Evolutionary conservation across 768 basidiomycete genomes (phyloP).

Genomic region (Coprinopsis sp.): DNA sequence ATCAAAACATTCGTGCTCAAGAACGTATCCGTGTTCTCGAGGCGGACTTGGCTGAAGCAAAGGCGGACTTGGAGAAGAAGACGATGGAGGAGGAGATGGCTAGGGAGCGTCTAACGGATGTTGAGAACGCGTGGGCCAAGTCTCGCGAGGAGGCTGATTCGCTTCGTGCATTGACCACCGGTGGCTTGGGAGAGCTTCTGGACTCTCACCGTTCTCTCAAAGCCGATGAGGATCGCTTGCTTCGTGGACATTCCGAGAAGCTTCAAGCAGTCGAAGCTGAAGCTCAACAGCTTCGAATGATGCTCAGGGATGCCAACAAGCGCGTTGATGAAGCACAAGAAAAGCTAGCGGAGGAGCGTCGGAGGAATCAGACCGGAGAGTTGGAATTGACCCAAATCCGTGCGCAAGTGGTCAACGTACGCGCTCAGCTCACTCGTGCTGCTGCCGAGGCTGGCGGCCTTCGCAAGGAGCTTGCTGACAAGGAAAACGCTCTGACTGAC

Average conservation of each 20-base stretch:
- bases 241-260: constrained; percentile 78
- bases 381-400: constrained; percentile 59
- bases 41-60: constrained; percentile 70
- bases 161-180: constrained; percentile 81
- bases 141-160: constrained; percentile 92
- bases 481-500: constrained; percentile 61
- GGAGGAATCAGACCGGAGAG: constrained; percentile 58
- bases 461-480: constrained; percentile 63
- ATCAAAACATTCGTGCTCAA: constrained; percentile 63
- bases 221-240: constrained; percentile 74
- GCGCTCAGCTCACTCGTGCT: constrained; percentile 66
- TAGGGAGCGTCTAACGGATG: constrained; percentile 62
- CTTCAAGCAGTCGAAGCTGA: constrained; percentile 77
- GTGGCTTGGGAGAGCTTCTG: constrained; percentile 78
- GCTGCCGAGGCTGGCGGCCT: constrained; percentile 64
- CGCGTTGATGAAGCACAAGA: constrained; percentile 65
- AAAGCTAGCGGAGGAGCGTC: constrained; percentile 65
- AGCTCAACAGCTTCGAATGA: constrained; percentile 64
- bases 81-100: constrained; percentile 70
- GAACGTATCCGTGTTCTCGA: constrained; percentile 70
- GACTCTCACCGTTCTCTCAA: constrained; percentile 84
- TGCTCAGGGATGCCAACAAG: constrained; percentile 75
- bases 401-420: constrained; percentile 69
- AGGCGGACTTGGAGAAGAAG: constrained; percentile 75
- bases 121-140: constrained; percentile 88